phyloP scores from a whole-genome alignment of 192 early-diverging fungal genomes.

The Chytriomyces hyalinus region DNA sequence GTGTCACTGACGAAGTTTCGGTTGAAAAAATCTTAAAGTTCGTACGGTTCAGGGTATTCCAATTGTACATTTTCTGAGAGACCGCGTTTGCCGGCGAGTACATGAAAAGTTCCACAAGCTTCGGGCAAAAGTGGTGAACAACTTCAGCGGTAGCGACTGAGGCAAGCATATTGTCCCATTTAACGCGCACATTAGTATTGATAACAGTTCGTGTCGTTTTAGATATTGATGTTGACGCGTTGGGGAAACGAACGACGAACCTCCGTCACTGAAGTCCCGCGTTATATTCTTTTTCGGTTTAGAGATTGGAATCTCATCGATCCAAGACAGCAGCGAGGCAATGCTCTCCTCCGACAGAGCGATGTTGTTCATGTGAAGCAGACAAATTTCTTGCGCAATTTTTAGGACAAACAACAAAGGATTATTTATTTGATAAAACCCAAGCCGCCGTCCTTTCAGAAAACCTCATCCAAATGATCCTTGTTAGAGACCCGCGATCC shows the following conservation, averaged over 20 bases:
- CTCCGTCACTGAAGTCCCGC: slow-evolving; percentile 62
- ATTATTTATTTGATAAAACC: not conserved
- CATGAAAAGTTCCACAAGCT: slow-evolving; percentile 61
- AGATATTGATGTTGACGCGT: slow-evolving; percentile 6
- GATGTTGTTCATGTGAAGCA: slow-evolving; percentile 1
- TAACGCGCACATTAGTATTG: not conserved
- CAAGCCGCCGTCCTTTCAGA: not conserved
- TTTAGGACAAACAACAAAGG: too few relatives aligned
- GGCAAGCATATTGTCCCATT: not conserved
- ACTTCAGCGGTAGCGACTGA: slow-evolving; percentile 59
- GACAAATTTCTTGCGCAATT: too few relatives aligned
- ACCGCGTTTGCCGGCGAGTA: slow-evolving; percentile 58
- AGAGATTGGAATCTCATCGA: slow-evolving; percentile 58
- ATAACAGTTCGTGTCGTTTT: not conserved
- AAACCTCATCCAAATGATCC: not conserved
- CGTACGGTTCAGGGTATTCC: slow-evolving; percentile 60
- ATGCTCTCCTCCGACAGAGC: slow-evolving; percentile 41
- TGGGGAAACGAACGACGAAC: slow-evolving; percentile 34
- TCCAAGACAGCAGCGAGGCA: slow-evolving; percentile 50
- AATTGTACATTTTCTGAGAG: slow-evolving; percentile 62
- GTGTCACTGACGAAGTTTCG: not conserved
- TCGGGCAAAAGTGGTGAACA: slow-evolving; percentile 54
- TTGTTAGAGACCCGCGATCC: too few relatives aligned
- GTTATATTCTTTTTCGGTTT: slow-evolving; percentile 59
- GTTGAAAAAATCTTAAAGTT: not conserved